Evolutionary conservation across 306 rosid genomes (phyloP).

Genomic region (Cicer judaicum): DNA sequence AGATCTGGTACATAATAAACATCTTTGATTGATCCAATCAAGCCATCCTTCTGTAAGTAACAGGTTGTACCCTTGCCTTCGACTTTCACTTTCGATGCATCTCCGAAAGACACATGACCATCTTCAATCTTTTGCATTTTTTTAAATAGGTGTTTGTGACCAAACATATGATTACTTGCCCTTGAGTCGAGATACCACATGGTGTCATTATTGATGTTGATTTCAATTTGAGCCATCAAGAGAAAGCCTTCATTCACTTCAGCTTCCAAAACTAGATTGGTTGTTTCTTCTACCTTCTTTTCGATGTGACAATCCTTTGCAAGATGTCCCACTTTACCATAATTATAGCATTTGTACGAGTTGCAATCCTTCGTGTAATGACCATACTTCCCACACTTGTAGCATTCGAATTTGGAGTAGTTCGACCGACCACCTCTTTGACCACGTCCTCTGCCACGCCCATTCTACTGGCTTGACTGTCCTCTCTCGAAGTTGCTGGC

Average conservation of each 20-base stretch:
- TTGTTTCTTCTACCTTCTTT: not conserved
- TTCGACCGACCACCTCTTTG: slow-evolving; percentile 3
- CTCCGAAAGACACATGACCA: not conserved
- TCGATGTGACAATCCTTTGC: not conserved
- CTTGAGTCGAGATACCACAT: no score
- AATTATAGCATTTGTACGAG: not conserved
- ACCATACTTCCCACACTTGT: not conserved
- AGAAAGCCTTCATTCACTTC: not conserved
- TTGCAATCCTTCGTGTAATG: not conserved
- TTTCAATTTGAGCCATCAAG: not conserved
- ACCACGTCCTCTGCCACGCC: not conserved
- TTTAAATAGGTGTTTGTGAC: no score
- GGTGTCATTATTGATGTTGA: no score
- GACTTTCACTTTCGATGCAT: not conserved
- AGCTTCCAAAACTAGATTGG: not conserved
- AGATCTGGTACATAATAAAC: no score
- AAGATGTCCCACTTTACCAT: not conserved
- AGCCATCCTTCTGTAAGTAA: not conserved
- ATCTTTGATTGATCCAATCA: no score
- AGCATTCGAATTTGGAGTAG: not conserved
- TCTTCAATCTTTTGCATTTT: no score
- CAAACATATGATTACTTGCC: no score
- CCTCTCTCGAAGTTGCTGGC: no score
- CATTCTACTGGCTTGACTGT: not conserved
- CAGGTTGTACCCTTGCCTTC: not conserved